Evolutionary conservation across 2,329 filamentous ascomycete genomes (phyloP).

Genomic region (Botryotinia globosa): DNA sequence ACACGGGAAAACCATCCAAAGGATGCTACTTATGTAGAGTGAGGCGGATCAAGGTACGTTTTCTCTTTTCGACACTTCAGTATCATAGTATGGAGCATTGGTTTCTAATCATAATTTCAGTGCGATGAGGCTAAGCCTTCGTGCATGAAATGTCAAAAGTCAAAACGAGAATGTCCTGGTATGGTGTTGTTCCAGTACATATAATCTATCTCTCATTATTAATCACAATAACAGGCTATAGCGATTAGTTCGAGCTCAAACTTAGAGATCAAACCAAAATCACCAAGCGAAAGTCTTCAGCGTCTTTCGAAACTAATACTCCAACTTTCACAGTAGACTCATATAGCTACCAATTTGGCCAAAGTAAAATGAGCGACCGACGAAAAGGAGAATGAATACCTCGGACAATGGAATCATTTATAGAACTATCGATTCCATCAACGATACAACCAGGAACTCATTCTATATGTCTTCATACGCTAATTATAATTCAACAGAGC

Average conservation of each 20-base stretch:
- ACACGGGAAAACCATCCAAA: constrained; percentile 19
- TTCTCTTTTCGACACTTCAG: neutral
- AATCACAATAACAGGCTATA: constrained; percentile 1
- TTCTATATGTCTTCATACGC: neutral
- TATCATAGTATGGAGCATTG: neutral
- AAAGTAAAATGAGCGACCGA: neutral
- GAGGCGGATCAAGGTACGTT: constrained; percentile 23
- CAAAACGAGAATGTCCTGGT: constrained; percentile 60
- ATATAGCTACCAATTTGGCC: neutral
- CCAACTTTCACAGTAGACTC: constrained; percentile 7
- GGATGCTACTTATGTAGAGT: constrained; percentile 23
- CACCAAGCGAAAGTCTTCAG: neutral
- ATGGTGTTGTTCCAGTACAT: constrained; percentile 34
- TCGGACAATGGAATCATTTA: neutral
- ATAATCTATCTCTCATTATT: neutral
- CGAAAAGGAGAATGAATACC: neutral
- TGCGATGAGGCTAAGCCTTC: constrained; percentile 64
- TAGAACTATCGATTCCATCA: neutral
- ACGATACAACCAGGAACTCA: neutral
- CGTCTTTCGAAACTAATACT: neutral
- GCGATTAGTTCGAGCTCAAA: constrained; percentile 6
- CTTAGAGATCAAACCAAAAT: neutral
- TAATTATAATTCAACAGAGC: neutral
- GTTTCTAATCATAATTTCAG: constrained; percentile 39
- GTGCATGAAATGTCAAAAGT: constrained; percentile 61